A percentile compares a stretch with the other conserved stretches of the same genome.
phyloP scores from a whole-genome alignment of 2,329 filamentous ascomycete genomes.

The Myriosclerotinia duriaeana region DNA sequence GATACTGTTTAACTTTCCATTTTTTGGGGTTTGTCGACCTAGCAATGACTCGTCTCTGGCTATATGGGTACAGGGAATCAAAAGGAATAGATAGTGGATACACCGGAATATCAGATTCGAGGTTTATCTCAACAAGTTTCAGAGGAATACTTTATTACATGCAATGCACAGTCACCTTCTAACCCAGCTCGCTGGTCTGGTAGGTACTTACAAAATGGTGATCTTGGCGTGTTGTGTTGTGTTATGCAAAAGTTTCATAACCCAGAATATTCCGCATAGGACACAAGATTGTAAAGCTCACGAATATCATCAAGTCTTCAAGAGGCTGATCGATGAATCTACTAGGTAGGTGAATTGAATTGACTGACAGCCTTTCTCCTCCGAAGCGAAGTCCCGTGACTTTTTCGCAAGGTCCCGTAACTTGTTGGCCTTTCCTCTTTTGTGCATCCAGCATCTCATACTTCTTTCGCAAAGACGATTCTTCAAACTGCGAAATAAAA shows the following conservation, averaged over 20 bases:
- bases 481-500: background rate
- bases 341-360: background rate
- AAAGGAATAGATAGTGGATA: too few species aligned
- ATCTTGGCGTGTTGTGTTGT: background rate
- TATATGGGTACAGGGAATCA: too few species aligned
- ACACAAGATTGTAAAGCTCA: too few species aligned
- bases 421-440: background rate
- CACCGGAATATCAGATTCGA: background rate
- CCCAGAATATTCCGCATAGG: background rate
- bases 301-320: background rate
- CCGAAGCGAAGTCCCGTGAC: slow-evolving; percentile 9
- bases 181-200: background rate
- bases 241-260: slow-evolving; percentile 1
- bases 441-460: background rate
- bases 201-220: background rate
- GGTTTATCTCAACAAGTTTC: background rate
- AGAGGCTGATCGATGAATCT: background rate
- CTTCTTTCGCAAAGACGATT: background rate
- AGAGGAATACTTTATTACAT: background rate
- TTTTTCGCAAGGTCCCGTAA: background rate
- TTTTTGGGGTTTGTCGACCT: background rate
- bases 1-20: background rate
- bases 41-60: background rate
- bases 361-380: too few species aligned
- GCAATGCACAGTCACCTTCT: background rate